phyloP scores from a whole-genome alignment of 1,139 yeast species.

The Trichomonascaceae sp. region DNA sequence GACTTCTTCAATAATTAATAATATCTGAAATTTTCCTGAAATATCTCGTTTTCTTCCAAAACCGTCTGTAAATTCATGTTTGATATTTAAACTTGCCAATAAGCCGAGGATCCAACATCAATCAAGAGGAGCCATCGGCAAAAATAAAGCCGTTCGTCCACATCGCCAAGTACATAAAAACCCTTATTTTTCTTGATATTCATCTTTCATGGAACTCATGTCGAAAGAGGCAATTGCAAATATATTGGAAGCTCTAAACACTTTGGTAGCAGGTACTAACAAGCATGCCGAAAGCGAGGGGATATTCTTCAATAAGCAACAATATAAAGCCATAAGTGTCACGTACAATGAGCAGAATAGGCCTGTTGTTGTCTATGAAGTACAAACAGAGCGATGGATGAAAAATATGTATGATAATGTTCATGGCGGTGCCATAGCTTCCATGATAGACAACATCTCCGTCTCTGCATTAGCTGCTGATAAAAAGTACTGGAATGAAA shows the following conservation, averaged over 20 bases:
- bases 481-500: slow-evolving; percentile 23
- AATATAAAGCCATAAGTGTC: neutral
- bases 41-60: neutral
- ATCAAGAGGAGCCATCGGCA: neutral
- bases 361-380: slow-evolving; percentile 15
- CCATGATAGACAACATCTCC: slow-evolving; percentile 27
- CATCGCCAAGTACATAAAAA: neutral
- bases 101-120: neutral
- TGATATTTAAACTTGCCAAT: neutral
- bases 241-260: neutral
- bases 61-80: neutral
- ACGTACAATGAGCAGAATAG: slow-evolving; percentile 10
- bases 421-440: slow-evolving; percentile 34
- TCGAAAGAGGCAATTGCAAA: neutral
- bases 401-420: slow-evolving; percentile 23
- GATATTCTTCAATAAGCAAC: neutral
- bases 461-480: slow-evolving; percentile 25
- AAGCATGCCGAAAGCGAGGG: neutral
- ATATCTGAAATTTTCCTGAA: neutral
- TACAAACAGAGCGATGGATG: slow-evolving; percentile 22
- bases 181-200: neutral
- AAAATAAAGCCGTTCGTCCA: neutral
- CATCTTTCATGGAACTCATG: neutral
- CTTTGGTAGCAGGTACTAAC: neutral
- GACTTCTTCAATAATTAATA: too few relatives aligned